These are phyloP conservation scores for Ogataea trehalophila DNA, from an alignment of 805 yeast species.

Conservation along the genomic window DNA sequence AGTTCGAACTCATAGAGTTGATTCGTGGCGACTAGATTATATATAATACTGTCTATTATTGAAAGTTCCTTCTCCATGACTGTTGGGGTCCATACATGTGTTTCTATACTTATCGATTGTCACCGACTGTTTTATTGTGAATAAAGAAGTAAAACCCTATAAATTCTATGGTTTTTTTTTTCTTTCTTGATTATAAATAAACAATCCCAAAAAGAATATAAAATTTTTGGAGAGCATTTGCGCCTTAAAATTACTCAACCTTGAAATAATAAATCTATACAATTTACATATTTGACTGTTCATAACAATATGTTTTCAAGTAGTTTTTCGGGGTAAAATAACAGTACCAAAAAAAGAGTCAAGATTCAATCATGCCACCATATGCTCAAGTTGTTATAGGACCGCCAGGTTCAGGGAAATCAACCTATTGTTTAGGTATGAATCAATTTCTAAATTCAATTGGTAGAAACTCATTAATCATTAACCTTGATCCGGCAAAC, in stretches of 20 bases:
- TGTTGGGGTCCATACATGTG: too few relatives aligned
- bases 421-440: slow-evolving; percentile 92
- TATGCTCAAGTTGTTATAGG: slow-evolving; percentile 94
- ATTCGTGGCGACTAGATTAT: slow-evolving; percentile 22
- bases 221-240: background rate
- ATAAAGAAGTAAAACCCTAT: too few relatives aligned
- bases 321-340: background rate
- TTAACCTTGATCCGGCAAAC: slow-evolving; percentile 86
- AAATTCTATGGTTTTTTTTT: too few relatives aligned
- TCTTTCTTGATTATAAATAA: too few relatives aligned
- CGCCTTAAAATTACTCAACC: too few relatives aligned
- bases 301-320: background rate
- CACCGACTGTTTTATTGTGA: too few relatives aligned
- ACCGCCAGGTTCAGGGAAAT: slow-evolving; percentile 97
- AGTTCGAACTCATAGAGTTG: slow-evolving; percentile 25
- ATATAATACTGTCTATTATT: slow-evolving; percentile 22
- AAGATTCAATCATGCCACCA: slow-evolving; percentile 35
- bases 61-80: slow-evolving; percentile 23
- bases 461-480: slow-evolving; percentile 80
- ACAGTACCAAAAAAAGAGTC: background rate
- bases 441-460: slow-evolving; percentile 89
- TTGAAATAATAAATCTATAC: too few relatives aligned
- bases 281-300: too few relatives aligned
- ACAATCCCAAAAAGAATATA: background rate
- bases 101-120: too few relatives aligned